Conservation (phyloP, 805 yeast genomes). For the Starmerella etchellsii region DNA sequence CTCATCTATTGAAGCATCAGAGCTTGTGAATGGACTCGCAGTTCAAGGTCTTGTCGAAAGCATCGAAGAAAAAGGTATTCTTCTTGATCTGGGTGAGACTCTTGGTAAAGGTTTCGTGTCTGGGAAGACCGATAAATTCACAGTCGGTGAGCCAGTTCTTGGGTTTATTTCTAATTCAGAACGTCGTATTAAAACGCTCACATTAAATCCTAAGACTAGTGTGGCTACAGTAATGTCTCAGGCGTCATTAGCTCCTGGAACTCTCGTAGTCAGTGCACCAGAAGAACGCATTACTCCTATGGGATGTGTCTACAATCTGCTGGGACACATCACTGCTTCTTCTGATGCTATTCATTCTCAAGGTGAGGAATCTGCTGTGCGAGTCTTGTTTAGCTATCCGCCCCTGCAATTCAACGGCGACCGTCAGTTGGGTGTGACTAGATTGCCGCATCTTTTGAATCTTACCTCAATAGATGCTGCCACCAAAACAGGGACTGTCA, state of each 20-base stretch:
- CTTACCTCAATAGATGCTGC: constrained; percentile 26
- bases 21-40: constrained; percentile 44
- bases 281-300: constrained; percentile 38
- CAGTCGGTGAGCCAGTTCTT: constrained; percentile 59
- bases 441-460: constrained; percentile 41
- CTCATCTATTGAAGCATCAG: constrained; percentile 46
- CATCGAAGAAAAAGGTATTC: constrained; percentile 84
- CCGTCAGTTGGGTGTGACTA: constrained; percentile 52
- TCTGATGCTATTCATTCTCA: constrained; percentile 55
- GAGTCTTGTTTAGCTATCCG: constrained; percentile 21
- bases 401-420: constrained; percentile 26
- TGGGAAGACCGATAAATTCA: constrained; percentile 46
- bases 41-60: constrained; percentile 69
- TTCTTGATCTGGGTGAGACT: constrained; percentile 50
- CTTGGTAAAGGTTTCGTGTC: constrained; percentile 42
- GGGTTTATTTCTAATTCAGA: constrained; percentile 33
- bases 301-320: constrained; percentile 62
- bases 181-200: constrained; percentile 11
- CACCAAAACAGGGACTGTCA: constrained; percentile 57
- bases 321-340: constrained; percentile 64
- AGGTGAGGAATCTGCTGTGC: constrained; percentile 5
- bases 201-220: constrained; percentile 31
- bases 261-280: constrained; percentile 58
- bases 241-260: constrained; percentile 53
- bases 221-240: constrained; percentile 57